These are phyloP conservation scores for Musa beccarii DNA, from an alignment of 176 grass and related monocot species.

Conservation along the genomic window DNA sequence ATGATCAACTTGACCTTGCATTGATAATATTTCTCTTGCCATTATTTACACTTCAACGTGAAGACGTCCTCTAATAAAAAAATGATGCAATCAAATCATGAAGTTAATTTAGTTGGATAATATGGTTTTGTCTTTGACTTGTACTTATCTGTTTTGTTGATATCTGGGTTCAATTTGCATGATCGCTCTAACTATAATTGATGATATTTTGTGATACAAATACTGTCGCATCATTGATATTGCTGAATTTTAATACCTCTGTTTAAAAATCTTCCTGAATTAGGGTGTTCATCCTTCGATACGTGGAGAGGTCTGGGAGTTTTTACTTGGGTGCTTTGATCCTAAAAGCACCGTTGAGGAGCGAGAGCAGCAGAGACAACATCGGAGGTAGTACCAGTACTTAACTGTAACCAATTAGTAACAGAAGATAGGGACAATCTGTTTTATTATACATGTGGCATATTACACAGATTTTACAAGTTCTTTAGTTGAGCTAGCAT, in stretches of 20 bases:
- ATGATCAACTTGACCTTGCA: no score
- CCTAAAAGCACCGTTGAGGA: constrained; percentile 90
- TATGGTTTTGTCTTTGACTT: no score
- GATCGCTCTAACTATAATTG: background rate
- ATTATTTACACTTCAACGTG: no score
- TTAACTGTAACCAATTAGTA: background rate
- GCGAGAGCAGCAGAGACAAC: constrained; percentile 82
- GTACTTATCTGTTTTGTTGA: background rate
- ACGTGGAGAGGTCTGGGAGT: constrained; percentile 96
- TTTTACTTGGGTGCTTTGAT: constrained; percentile 93
- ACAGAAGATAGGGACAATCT: background rate
- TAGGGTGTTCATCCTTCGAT: constrained; percentile 98
- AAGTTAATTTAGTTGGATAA: no score
- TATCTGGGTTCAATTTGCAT: background rate
- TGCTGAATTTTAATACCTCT: constrained; percentile 19
- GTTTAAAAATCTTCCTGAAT: constrained; percentile 9
- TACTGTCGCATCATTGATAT: constrained; percentile 5
- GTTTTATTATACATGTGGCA: background rate
- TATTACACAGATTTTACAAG: background rate
- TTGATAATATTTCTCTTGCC: no score
- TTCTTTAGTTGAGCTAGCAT: background rate
- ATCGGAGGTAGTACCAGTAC: constrained; percentile 51
- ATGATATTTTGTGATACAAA: background rate
- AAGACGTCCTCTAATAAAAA: no score
- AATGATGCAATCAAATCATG: no score